A percentile compares a stretch with the other conserved stretches of the same genome.
phyloP scores from a whole-genome alignment of 192 early-diverging fungal species.

The Umbelopsis isabellina region DNA sequence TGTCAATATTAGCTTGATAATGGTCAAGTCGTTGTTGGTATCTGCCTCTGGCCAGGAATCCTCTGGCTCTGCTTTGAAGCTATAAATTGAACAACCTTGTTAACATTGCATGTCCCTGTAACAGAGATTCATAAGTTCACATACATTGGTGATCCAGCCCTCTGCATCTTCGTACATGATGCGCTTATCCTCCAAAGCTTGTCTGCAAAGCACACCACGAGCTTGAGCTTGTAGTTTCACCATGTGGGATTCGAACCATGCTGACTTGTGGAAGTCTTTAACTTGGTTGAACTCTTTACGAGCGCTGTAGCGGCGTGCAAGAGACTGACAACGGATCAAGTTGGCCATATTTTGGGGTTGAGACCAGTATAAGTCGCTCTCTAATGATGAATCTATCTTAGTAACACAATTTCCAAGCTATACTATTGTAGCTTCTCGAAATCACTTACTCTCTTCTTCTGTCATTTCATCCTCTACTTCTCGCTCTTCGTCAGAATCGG shows the following conservation, averaged over 20 bases:
- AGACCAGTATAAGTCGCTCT: conserved; percentile 26
- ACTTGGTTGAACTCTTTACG: conserved; percentile 21
- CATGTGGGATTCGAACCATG: conserved; percentile 17
- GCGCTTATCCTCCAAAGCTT: conserved; percentile 54
- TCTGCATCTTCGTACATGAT: conserved; percentile 53
- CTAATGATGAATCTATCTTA: conserved; percentile 15
- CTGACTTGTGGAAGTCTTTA: conserved; percentile 16
- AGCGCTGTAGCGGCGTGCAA: not conserved
- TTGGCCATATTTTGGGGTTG: conserved; percentile 10
- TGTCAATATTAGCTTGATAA: conserved; percentile 66
- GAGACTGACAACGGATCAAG: conserved; percentile 29
- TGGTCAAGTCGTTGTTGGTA: conserved; percentile 61
- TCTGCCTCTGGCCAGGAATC: conserved; percentile 62
- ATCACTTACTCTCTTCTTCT: conserved; percentile 33
- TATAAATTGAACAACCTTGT: conserved; percentile 15
- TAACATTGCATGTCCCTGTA: not conserved
- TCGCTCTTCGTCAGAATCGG: conserved; percentile 33
- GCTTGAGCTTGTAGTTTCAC: conserved; percentile 56
- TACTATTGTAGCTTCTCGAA: not conserved
- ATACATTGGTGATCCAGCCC: conserved; percentile 51
- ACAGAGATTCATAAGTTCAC: not conserved
- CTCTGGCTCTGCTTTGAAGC: conserved; percentile 72
- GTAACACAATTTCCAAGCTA: not conserved
- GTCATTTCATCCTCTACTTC: conserved; percentile 41
- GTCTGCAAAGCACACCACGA: conserved; percentile 59